Base-by-base conservation (phyloP, 192 early-diverging fungal genomes). In the Borealophlyctis nickersoniae region DNA sequence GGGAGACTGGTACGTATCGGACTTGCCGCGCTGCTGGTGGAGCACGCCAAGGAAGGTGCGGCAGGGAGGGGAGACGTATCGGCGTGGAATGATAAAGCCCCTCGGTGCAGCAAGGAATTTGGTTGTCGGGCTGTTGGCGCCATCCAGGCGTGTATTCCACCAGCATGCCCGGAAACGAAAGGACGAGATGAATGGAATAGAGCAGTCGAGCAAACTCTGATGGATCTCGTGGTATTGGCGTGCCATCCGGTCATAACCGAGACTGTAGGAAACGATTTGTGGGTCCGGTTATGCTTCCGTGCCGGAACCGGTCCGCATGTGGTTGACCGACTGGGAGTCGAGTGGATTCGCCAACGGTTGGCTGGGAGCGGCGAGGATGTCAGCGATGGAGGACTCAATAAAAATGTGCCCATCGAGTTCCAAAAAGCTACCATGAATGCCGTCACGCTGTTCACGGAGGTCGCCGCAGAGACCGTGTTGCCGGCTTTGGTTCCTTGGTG, bases 281-380 rank as follows among this genome's bases (percentile, higher is more conserved):
- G 95, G 95, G 87, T 97, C 58, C 73, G 85, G 11, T 79, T 96
- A 31, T 83, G 89, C 60, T 92, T 90, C 75, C 81, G 88, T 14
- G 77, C 87, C 14, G 74, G 80, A n/a, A 72, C 87, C 22, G 81
- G 91, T 62, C 72, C 73, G 14, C 89, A 89, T 24, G 84, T 84
- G 11, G 81, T 87, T 22, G 49, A 74, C 45, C 63, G 66, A 23
- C 66, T 75, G 32, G 69, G 71, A 14, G 49, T 65, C 0, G 68
- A 56, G 32, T 79, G 88, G 36, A 58, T 73, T 54, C 73, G 77
- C 36, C 63, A 77, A 0, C 77, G 87, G 19, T 65, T 75, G 49
- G 63, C 65, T 26, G 72, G 85, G 35, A 56, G 49, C 0, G 66
- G 58, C 2, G 49, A 52, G 2, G 62, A 71, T 30, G 49, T 57